Percentiles rank a stretch among this genome's conserved stretches.
These are phyloP conservation scores for Eutrema yunnanense DNA, from an alignment of 345 rosid species.

Conservation along the genomic window DNA sequence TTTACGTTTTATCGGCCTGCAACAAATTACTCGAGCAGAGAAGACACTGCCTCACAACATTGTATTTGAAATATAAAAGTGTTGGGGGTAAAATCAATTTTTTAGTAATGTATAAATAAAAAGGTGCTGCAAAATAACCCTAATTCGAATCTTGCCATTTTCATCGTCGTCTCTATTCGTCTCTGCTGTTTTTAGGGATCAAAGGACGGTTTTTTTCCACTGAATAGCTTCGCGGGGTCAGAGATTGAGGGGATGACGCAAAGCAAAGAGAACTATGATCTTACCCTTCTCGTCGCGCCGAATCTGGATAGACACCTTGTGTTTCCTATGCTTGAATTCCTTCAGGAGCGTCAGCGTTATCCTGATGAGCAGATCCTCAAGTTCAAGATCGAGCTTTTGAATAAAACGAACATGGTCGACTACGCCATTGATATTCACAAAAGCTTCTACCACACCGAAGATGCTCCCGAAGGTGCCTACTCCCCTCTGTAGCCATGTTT, in stretches of 20 bases:
- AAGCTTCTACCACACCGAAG: conserved; percentile 86
- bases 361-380: conserved; percentile 92
- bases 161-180: background rate
- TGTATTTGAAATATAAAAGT: background rate
- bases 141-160: no score
- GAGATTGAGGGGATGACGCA: conserved; percentile 6
- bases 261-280: conserved; percentile 46
- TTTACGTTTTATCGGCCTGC: no score
- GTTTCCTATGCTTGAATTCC: conserved; percentile 88
- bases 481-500: background rate
- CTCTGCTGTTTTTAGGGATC: background rate
- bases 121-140: background rate
- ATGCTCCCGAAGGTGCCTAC: conserved; percentile 53
- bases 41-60: no score
- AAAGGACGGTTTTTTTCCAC: background rate
- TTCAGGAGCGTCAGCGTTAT: conserved; percentile 69
- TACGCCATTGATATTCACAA: conserved; percentile 99
- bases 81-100: background rate
- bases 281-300: conserved; percentile 59
- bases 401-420: conserved; percentile 95
- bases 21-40: no score
- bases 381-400: conserved; percentile 76
- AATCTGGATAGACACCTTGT: conserved; percentile 83
- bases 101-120: background rate
- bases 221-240: background rate